Conservation (phyloP, 331 rosid genomes). For the Stylosanthes scabra region DNA sequence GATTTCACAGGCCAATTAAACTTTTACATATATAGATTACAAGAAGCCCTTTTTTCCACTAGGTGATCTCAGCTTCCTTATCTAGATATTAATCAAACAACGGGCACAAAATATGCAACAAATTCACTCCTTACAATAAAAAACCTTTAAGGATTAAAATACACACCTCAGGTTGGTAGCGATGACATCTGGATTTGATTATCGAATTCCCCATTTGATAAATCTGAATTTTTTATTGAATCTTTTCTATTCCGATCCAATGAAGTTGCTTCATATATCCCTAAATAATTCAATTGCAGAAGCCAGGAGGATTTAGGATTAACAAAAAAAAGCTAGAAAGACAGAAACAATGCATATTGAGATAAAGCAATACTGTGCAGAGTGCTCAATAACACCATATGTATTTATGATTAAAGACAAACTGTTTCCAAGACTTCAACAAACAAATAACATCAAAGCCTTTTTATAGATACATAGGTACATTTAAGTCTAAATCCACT, state of each 20-base stretch:
- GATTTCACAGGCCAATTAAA: slow-evolving; percentile 2
- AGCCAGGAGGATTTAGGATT: slow-evolving; percentile 14
- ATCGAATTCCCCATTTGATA: slow-evolving; percentile 62
- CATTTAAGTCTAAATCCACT: not conserved
- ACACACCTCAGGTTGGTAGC: slow-evolving; percentile 87
- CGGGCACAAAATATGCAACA: slow-evolving; percentile 31
- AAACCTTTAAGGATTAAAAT: slow-evolving; percentile 14
- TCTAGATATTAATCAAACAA: slow-evolving; percentile 4
- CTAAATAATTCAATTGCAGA: slow-evolving; percentile 52
- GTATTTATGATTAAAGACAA: slow-evolving; percentile 1
- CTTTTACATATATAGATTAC: not conserved
- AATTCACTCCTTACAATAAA: slow-evolving; percentile 20
- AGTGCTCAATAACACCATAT: not conserved
- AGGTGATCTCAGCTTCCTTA: not conserved
- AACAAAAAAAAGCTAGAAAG: slow-evolving; percentile 15
- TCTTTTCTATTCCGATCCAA: slow-evolving; percentile 80
- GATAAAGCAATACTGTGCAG: not conserved
- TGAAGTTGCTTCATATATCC: slow-evolving; percentile 96
- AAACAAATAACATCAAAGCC: too few species aligned
- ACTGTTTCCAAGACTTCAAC: too few species aligned
- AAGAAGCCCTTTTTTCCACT: not conserved
- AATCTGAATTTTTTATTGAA: slow-evolving; percentile 58
- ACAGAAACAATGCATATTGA: not conserved
- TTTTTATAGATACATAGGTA: not conserved
- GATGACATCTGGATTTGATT: slow-evolving; percentile 71